These are phyloP conservation scores for Xylaria sp. DNA, from an alignment of 2,329 filamentous ascomycete species.

Conservation along the genomic window DNA sequence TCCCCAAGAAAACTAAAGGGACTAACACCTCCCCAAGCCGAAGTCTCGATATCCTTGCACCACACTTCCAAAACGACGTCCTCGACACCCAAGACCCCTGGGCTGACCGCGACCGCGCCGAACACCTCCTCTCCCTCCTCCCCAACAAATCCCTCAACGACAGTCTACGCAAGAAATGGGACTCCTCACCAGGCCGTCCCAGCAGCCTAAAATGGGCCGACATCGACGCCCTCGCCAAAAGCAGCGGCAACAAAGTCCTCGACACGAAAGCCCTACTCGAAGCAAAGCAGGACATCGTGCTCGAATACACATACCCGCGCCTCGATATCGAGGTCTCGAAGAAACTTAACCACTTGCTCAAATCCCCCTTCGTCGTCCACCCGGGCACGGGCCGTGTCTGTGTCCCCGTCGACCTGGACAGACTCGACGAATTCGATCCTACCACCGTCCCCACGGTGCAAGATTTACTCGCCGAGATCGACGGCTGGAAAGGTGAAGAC, in stretches of 20 bases:
- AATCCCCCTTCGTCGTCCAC: conserved; percentile 93
- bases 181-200: conserved; percentile 68
- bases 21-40: conserved; percentile 42
- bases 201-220: conserved; percentile 88
- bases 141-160: conserved; percentile 74
- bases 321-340: conserved; percentile 97
- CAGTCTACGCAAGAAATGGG: conserved; percentile 85
- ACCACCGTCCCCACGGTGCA: conserved; percentile 84
- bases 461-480: conserved; percentile 75
- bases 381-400: conserved; percentile 91
- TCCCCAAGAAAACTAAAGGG: not conserved
- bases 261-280: conserved; percentile 70
- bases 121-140: conserved; percentile 76
- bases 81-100: conserved; percentile 85
- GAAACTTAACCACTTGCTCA: conserved; percentile 96
- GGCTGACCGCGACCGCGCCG: conserved; percentile 61
- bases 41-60: conserved; percentile 77
- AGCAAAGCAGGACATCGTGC: conserved; percentile 90
- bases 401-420: conserved; percentile 78
- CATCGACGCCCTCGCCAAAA: conserved; percentile 79
- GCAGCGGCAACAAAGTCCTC: conserved; percentile 65
- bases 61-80: conserved; percentile 78
- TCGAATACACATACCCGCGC: conserved; percentile 96
- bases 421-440: conserved; percentile 79
- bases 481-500: conserved; percentile 55